Conservation (phyloP, 1,284 basidiomycete genomes). For the Phenoliferia sp. region DNA sequence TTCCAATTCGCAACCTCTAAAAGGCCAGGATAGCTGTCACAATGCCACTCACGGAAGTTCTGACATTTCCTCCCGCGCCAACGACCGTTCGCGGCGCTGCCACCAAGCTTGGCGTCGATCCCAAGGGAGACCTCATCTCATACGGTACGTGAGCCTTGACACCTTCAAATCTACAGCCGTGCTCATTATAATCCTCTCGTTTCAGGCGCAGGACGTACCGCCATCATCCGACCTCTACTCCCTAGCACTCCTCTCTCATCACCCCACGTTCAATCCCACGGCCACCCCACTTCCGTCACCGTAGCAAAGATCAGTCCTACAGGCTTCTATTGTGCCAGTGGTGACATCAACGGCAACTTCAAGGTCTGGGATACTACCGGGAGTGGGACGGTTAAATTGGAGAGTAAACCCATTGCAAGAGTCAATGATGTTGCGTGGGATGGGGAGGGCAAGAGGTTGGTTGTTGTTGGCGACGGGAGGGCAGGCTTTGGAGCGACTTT, state of each 20-base stretch:
- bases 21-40: no score
- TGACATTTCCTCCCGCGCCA: constrained; percentile 17
- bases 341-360: constrained; percentile 47
- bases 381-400: constrained; percentile 78
- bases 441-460: constrained; percentile 89
- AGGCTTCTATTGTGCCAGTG: constrained; percentile 58
- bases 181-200: not conserved
- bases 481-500: constrained; percentile 76
- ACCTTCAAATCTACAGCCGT: no score
- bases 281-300: constrained; percentile 3
- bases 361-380: constrained; percentile 86
- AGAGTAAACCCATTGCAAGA: constrained; percentile 71
- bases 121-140: constrained; percentile 17
- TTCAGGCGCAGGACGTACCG: constrained; percentile 10
- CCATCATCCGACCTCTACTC: constrained; percentile 26
- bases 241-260: no score
- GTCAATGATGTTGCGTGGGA: constrained; percentile 97
- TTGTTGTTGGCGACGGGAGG: constrained; percentile 86
- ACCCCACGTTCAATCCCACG: no score
- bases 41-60: not conserved
- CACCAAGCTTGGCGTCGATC: constrained; percentile 24
- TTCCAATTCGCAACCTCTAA: no score
- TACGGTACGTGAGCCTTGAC: constrained; percentile 12
- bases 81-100: constrained; percentile 22
- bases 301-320: constrained; percentile 18